A percentile compares a stretch with the other conserved stretches of the same genome.
Conservation (phyloP, 2,329 filamentous ascomycete genomes). For the Fonsecaea erecta region DNA sequence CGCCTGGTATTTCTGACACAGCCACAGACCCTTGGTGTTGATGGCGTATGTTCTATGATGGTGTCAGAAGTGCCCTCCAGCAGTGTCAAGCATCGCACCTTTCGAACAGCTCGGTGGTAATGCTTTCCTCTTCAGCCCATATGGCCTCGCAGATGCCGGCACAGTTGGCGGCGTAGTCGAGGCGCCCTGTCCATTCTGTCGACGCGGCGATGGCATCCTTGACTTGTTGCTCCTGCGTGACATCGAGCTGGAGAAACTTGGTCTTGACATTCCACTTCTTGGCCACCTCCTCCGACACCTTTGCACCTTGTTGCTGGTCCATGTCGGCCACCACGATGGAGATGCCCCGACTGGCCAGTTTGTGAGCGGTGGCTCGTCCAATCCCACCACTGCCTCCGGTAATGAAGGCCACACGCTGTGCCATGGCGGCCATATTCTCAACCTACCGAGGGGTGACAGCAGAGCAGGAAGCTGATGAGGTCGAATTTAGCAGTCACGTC, state of each 20-base stretch:
- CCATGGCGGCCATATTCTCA: constrained; percentile 8
- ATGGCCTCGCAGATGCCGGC: constrained; percentile 31
- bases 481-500: neutral
- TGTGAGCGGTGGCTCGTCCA: constrained; percentile 28
- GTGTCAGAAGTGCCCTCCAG: neutral
- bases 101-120: constrained; percentile 30
- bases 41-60: constrained; percentile 23
- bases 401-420: constrained; percentile 27
- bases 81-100: constrained; percentile 12
- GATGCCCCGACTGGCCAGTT: constrained; percentile 28
- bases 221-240: constrained; percentile 31
- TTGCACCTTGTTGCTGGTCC: constrained; percentile 20
- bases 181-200: constrained; percentile 25
- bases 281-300: constrained; percentile 24
- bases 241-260: constrained; percentile 32
- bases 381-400: constrained; percentile 31
- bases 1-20: constrained; percentile 31
- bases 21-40: constrained; percentile 30
- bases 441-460: neutral
- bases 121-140: constrained; percentile 30
- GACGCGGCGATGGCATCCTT: constrained; percentile 23
- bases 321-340: constrained; percentile 28
- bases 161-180: constrained; percentile 34
- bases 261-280: constrained; percentile 25
- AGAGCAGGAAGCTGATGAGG: neutral